Evolutionary conservation across 331 rosid genomes (phyloP).

Genomic region (Rhamnella rubrinervis): DNA sequence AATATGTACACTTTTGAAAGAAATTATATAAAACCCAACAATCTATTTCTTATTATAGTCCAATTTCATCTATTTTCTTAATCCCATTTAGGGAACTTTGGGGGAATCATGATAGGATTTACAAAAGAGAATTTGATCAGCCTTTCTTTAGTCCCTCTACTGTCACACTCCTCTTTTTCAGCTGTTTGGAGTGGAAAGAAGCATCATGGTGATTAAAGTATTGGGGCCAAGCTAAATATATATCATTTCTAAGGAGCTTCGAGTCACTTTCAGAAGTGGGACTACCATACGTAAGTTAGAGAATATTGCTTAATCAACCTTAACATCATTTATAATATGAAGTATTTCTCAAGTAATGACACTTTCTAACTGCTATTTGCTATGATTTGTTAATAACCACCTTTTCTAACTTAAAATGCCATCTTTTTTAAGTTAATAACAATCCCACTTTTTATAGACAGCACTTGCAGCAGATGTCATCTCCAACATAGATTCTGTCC

Average conservation of each 20-base stretch:
- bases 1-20: slow-evolving; percentile 1
- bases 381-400: slow-evolving; percentile 22
- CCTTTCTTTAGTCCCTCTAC: slow-evolving; percentile 6
- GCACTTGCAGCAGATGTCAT: slow-evolving; percentile 9
- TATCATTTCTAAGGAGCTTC: slow-evolving; percentile 17
- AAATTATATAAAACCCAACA: slow-evolving; percentile 21
- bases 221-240: slow-evolving; percentile 39
- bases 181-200: slow-evolving; percentile 14
- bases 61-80: background rate
- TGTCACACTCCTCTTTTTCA: slow-evolving; percentile 7
- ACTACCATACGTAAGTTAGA: slow-evolving; percentile 24
- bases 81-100: too few relatives aligned
- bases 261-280: slow-evolving; percentile 29
- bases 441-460: background rate
- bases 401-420: slow-evolving; percentile 30
- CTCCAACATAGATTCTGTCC: slow-evolving; percentile 11
- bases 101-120: too few relatives aligned
- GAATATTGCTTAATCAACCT: slow-evolving; percentile 27
- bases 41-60: slow-evolving; percentile 20
- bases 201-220: slow-evolving; percentile 20
- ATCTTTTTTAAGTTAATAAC: slow-evolving; percentile 16
- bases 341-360: slow-evolving; percentile 48
- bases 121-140: slow-evolving; percentile 22
- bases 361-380: slow-evolving; percentile 35
- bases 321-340: slow-evolving; percentile 30